Conservation (phyloP, 805 yeast species). For the Metschnikowia similis region DNA sequence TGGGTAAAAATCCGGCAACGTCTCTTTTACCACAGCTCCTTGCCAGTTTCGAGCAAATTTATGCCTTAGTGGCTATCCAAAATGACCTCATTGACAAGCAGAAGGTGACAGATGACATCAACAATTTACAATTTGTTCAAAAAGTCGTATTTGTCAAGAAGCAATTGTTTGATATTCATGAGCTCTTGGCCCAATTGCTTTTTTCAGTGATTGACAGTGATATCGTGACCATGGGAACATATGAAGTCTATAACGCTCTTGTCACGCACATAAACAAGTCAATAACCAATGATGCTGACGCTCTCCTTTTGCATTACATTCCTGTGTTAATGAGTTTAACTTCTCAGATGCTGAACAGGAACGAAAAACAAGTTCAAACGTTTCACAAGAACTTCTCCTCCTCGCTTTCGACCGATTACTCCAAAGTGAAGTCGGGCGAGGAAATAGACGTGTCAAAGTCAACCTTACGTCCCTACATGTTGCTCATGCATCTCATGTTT, state of each 20-base stretch:
- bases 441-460: conserved; percentile 32
- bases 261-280: conserved; percentile 41
- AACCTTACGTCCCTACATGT: conserved; percentile 31
- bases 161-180: conserved; percentile 64
- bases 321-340: conserved; percentile 54
- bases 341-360: conserved; percentile 39
- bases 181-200: conserved; percentile 61
- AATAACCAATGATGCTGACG: conserved; percentile 53
- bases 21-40: conserved; percentile 43
- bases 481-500: conserved; percentile 46
- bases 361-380: conserved; percentile 28
- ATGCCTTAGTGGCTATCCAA: conserved; percentile 50
- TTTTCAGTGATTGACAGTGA: conserved; percentile 46
- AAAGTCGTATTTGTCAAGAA: conserved; percentile 55
- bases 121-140: conserved; percentile 35
- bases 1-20: conserved; percentile 9
- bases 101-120: conserved; percentile 49
- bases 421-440: conserved; percentile 18
- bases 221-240: conserved; percentile 24
- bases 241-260: conserved; percentile 34
- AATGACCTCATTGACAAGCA: conserved; percentile 45
- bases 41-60: conserved; percentile 54
- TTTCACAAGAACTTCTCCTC: conserved; percentile 41
- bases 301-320: conserved; percentile 57
- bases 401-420: conserved; percentile 22